Conservation (phyloP, 1,284 basidiomycete species). For the Garcileccinum viscosum region DNA sequence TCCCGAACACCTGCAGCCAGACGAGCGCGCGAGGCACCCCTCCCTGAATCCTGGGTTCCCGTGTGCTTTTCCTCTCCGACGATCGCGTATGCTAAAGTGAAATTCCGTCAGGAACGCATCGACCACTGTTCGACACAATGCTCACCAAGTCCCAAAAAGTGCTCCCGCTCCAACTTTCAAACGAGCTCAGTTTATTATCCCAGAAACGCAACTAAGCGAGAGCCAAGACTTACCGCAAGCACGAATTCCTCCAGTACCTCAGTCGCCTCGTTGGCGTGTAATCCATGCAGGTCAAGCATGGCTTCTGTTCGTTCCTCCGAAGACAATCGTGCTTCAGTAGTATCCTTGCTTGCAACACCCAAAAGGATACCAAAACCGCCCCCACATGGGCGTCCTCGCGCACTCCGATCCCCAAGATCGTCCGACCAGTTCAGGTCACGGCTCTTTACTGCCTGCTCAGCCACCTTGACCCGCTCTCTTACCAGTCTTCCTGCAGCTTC, state of each 20-base stretch:
- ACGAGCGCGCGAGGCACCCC: slow-evolving; percentile 82
- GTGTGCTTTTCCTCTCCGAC: slow-evolving; percentile 97
- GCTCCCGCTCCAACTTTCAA: slow-evolving; percentile 80
- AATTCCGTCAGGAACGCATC: slow-evolving; percentile 19
- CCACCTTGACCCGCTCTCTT: slow-evolving; percentile 75
- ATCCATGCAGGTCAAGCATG: slow-evolving; percentile 83
- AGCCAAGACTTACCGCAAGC: slow-evolving; percentile 67
- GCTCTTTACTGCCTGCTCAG: slow-evolving; percentile 76
- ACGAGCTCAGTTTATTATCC: slow-evolving; percentile 11
- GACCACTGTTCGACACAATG: slow-evolving; percentile 10
- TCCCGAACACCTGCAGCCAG: slow-evolving; percentile 86
- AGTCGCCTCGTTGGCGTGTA: slow-evolving; percentile 91
- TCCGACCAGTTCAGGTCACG: slow-evolving; percentile 81
- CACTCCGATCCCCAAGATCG: slow-evolving; percentile 80
- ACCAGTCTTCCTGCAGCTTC: slow-evolving; percentile 83
- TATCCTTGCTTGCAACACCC: slow-evolving; percentile 75
- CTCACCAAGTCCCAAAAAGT: slow-evolving; percentile 83
- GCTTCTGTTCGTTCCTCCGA: slow-evolving; percentile 85
- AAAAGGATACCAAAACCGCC: slow-evolving; percentile 84
- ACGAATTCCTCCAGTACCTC: slow-evolving; percentile 92
- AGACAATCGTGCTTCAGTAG: slow-evolving; percentile 61
- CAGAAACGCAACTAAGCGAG: neutral
- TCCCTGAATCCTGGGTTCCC: slow-evolving; percentile 80
- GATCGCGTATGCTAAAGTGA: slow-evolving; percentile 80
- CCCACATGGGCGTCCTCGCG: slow-evolving; percentile 80